Base-by-base conservation (phyloP, 164 flowering plant species). In the Litsea cubeba region DNA sequence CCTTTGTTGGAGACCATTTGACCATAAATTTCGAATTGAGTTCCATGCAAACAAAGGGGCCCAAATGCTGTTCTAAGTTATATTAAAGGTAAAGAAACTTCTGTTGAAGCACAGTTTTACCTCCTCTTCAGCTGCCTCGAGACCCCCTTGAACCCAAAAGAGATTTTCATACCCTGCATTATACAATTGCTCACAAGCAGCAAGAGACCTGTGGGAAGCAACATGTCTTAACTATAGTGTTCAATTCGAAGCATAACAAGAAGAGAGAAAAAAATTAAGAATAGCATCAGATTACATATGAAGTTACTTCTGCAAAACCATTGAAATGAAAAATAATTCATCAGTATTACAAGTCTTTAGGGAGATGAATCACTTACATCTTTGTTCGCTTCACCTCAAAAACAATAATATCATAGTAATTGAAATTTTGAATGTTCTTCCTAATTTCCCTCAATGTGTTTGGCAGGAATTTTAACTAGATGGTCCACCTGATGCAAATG, bases 111-210 rank as follows among this genome's bases (percentile, higher is more conserved):
- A 54, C 60, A 54, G 17, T 65, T 68, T 58, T 81, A 90, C 98
- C 90, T 89, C 97, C 82, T 95, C 98, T 80, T 95, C 98, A 65
- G 99, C 97, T 75, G 93, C 87, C 84, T 95, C 98, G 18, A 93
- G 81, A 58, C 99, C 99, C 50, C 97, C 97, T 84, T 90, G 98
- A 81, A 95, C 89, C 99, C 97, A 95, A 78, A 91, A 93, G 26
- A 93, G 87, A 77, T 91, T 95, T 80, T 78, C 82, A 77, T 93
- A 93, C 70, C 99, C 99, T 67, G 97, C 93, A 88, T 88, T 90
- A 65, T 84, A 85, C 23, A 95, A 87, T 71, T 87, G 82, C 85
- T 95, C 99, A 81, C 99, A 95, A 71, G 98, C 98, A 85, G 98
- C 99, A 71, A 95, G 87, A 70, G 99, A 95, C 82, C 99, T 95